phyloP scores from a whole-genome alignment of 495 filamentous ascomycete species.

The Pyrenula aspistea region DNA sequence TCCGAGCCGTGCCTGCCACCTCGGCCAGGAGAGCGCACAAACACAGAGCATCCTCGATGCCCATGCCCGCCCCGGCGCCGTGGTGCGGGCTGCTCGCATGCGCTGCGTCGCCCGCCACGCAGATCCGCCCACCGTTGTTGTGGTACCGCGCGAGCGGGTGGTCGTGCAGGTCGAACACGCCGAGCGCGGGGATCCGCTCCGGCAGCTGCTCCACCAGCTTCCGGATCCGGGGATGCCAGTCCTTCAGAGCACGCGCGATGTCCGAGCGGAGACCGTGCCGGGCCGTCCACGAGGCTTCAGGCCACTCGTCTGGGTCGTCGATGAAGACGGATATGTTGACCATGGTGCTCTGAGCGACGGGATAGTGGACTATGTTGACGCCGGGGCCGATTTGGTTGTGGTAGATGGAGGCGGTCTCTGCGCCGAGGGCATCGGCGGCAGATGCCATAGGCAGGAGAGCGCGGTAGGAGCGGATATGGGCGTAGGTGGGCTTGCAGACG shows the following conservation, averaged over 20 bases:
- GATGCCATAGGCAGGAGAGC: conserved; percentile 37
- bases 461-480: conserved; percentile 39
- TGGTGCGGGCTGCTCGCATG: conserved; percentile 32
- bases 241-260: conserved; percentile 12
- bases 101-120: conserved; percentile 37
- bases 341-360: conserved; percentile 21
- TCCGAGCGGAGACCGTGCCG: conserved; percentile 16
- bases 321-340: conserved; percentile 39
- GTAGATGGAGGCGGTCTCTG: conserved; percentile 23
- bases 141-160: conserved; percentile 27
- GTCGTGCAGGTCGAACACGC: conserved; percentile 37
- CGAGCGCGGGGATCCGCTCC: conserved; percentile 39
- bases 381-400: conserved; percentile 30
- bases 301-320: conserved; percentile 25
- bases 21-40: conserved; percentile 39
- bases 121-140: conserved; percentile 23
- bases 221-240: conserved; percentile 25
- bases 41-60: conserved; percentile 54
- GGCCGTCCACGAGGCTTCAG: conserved; percentile 8
- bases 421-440: conserved; percentile 25
- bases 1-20: conserved; percentile 7
- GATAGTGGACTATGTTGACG: conserved; percentile 34
- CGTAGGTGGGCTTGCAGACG: conserved; percentile 29
- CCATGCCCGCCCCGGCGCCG: conserved; percentile 42
- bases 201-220: conserved; percentile 28